Evolutionary conservation across 1,284 basidiomycete genomes (phyloP), one percentile per base, ranked within the genome.

Genomic region (Ustilago xerochloae): DNA sequence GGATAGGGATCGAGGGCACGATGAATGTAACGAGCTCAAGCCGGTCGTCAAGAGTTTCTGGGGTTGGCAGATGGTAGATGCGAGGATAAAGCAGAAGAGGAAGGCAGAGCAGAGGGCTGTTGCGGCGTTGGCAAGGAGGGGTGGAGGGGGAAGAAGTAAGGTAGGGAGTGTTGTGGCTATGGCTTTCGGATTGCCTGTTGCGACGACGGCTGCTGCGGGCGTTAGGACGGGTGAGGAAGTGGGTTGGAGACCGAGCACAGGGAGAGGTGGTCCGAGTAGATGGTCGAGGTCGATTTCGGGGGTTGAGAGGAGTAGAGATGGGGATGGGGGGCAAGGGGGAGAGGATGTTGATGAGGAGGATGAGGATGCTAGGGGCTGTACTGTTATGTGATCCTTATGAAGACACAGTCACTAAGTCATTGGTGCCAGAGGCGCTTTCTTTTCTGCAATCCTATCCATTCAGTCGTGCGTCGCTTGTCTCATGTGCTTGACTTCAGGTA

Each of bases 21-120:
- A 80, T 51, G 78, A 80, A 46, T 77, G 74, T 47, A 77, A 80
- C 60, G 60, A 63, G 0, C 38, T 60, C 32, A 57, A 63, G 39
- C 63, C 73, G 0, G 75, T 79, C 1, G 43, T 80, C 46, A 77
- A 80, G 60, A 73, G 61, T 38, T 80, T 79, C 51, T 79, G 69
- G 66, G 69, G 59, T 35, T 80, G 78, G 78, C 73, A 80, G 57
- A 18, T 58, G 32, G 66, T 78, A 15, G 73, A 78, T 52, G 59
- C 56, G 7, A 46, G 67, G 28, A 26, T 61, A 29, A 75, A 72
- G 54, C 63, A 65, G 35, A 56, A 58, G 55, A 43, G 64, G 32
- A 69, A 77, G 46, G 60, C 65, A 9, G 63, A 77, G 22, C 47
- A 56, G 51, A 51, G 54, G 6, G 72, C 59, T 7, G 46, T 43